phyloP scores from a whole-genome alignment of 2,329 filamentous ascomycete genomes.

The Trichoderma atroviride region DNA sequence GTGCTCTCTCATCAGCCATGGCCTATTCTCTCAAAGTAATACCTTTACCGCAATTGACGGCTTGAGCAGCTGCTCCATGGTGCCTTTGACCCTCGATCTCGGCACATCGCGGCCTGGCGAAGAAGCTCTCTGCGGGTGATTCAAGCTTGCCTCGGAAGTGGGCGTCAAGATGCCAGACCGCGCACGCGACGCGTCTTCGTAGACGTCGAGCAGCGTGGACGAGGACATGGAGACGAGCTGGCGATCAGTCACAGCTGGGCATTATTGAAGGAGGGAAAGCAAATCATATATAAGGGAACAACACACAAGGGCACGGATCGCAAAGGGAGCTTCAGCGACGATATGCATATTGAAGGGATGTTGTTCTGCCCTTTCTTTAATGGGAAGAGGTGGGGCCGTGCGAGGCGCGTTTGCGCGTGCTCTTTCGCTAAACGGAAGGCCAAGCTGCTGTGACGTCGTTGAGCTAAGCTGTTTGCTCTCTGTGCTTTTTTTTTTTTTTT shows the following conservation, averaged over 20 bases:
- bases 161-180: conserved; percentile 47
- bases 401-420: conserved; percentile 15
- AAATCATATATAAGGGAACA: not conserved
- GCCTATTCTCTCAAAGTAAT: conserved; percentile 20
- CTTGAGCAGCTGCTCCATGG: conserved; percentile 57
- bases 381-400: conserved; percentile 14
- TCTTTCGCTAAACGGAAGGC: conserved; percentile 9
- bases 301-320: not conserved
- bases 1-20: not conserved
- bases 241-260: conserved; percentile 30
- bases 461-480: not conserved
- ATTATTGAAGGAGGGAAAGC: conserved; percentile 15
- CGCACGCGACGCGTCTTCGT: conserved; percentile 54
- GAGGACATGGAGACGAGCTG: conserved; percentile 39
- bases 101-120: conserved; percentile 39
- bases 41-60: conserved; percentile 58
- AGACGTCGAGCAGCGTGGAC: conserved; percentile 38
- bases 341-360: conserved; percentile 16
- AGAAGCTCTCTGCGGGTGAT: conserved; percentile 38
- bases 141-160: conserved; percentile 44
- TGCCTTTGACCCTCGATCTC: conserved; percentile 42
- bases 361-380: conserved; percentile 17
- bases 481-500: not conserved
- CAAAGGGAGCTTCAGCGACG: not conserved
- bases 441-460: conserved; percentile 21